A percentile compares a stretch with the other conserved stretches of the same genome.
Conservation (phyloP, 1,284 basidiomycete genomes). For the Fistulina hepatica region DNA sequence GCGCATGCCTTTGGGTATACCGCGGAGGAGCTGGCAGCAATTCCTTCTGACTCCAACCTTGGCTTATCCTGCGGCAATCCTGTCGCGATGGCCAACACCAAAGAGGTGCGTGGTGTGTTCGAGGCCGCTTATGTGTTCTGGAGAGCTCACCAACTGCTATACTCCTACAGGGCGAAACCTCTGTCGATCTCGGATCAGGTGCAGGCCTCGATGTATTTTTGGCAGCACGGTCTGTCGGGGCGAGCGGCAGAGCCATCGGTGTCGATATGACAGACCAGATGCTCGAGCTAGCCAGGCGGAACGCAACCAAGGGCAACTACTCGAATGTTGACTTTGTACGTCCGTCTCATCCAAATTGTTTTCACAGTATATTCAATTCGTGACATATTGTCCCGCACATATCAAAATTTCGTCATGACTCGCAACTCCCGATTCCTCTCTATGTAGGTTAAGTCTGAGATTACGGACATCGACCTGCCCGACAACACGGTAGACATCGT, state of each 20-base stretch:
- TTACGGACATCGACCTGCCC: background rate
- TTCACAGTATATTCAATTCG: background rate
- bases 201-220: constrained; percentile 44
- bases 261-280: constrained; percentile 32
- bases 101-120: constrained; percentile 22
- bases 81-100: constrained; percentile 30
- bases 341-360: background rate
- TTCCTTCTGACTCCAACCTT: constrained; percentile 32
- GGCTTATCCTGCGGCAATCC: constrained; percentile 44
- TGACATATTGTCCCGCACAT: background rate
- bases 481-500: constrained; percentile 36
- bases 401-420: background rate
- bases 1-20: constrained; percentile 37
- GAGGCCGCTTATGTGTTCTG: too few relatives aligned
- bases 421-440: too few relatives aligned
- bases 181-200: constrained; percentile 45
- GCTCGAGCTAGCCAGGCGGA: background rate
- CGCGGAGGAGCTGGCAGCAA: constrained; percentile 27
- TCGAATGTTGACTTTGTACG: constrained; percentile 16
- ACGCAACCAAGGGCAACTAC: background rate
- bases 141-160: too few relatives aligned
- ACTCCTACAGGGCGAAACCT: constrained; percentile 34
- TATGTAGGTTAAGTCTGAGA: background rate
- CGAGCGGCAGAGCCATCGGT: constrained; percentile 37
- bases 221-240: constrained; percentile 37